A percentile compares a stretch with the other conserved stretches of the same genome.
phyloP scores from a whole-genome alignment of 1,139 yeast species.

The Kluyveromyces sp. region DNA sequence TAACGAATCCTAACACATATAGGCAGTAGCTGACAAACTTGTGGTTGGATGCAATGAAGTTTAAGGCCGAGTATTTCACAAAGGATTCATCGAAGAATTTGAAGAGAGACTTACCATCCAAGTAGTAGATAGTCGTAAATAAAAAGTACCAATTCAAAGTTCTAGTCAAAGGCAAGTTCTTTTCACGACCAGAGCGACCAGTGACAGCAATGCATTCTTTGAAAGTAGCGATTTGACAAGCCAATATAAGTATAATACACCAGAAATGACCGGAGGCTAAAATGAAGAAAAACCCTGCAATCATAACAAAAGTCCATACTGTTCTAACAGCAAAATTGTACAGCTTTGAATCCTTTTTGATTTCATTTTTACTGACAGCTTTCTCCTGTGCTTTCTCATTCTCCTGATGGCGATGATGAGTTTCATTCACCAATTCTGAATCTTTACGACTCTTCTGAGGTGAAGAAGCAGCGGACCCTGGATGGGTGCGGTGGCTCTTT shows the following conservation, averaged over 20 bases:
- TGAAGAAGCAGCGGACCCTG: too few relatives aligned
- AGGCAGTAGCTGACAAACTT: slow-evolving; percentile 76
- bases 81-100: slow-evolving; percentile 37
- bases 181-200: slow-evolving; percentile 74
- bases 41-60: slow-evolving; percentile 55
- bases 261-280: slow-evolving; percentile 85
- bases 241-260: slow-evolving; percentile 61
- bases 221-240: slow-evolving; percentile 75
- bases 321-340: slow-evolving; percentile 67
- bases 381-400: neutral
- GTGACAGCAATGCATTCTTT: slow-evolving; percentile 88
- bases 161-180: slow-evolving; percentile 73
- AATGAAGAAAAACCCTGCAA: slow-evolving; percentile 58
- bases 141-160: slow-evolving; percentile 86
- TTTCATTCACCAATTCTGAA: too few relatives aligned
- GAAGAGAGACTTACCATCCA: slow-evolving; percentile 80
- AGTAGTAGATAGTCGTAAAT: slow-evolving; percentile 73
- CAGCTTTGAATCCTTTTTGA: slow-evolving; percentile 19
- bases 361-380: neutral
- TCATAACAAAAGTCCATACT: slow-evolving; percentile 93
- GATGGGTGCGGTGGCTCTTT: too few relatives aligned
- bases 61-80: slow-evolving; percentile 39
- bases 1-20: slow-evolving; percentile 80
- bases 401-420: too few relatives aligned
- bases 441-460: too few relatives aligned